These are phyloP conservation scores for Kingdonia uniflora DNA, from an alignment of 164 flowering plant genomes.

Conservation along the genomic window DNA sequence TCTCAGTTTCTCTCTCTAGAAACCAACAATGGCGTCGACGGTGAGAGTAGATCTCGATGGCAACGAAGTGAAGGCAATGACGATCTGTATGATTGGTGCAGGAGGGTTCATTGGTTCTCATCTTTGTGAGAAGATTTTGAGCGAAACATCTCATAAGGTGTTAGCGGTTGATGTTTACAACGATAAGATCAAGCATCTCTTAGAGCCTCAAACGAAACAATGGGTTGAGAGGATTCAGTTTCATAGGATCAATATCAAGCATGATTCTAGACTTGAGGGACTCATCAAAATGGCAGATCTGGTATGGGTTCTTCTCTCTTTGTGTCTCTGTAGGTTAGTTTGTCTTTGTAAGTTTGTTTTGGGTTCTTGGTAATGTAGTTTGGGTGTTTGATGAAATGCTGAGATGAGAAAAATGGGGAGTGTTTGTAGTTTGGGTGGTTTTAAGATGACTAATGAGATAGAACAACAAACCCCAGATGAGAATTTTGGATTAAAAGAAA, in stretches of 20 bases:
- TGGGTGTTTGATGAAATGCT: neutral
- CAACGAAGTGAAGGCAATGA: slow-evolving; percentile 18
- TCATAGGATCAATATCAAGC: slow-evolving; percentile 90
- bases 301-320: slow-evolving; percentile 25
- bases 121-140: slow-evolving; percentile 28
- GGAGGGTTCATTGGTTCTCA: slow-evolving; percentile 36
- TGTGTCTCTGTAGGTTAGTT: neutral
- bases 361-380: neutral
- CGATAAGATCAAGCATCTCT: slow-evolving; percentile 28
- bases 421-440: too few relatives aligned
- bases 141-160: slow-evolving; percentile 21
- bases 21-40: slow-evolving; percentile 10
- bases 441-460: too few relatives aligned
- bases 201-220: slow-evolving; percentile 19
- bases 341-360: neutral
- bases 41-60: slow-evolving; percentile 26
- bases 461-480: too few relatives aligned
- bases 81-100: slow-evolving; percentile 30
- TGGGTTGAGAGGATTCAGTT: slow-evolving; percentile 80
- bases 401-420: neutral
- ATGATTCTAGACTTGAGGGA: slow-evolving; percentile 92
- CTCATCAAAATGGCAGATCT: slow-evolving; percentile 98
- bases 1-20: neutral
- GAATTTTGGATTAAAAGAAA: too few relatives aligned
- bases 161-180: slow-evolving; percentile 26